Percentiles rank a stretch among this genome's conserved stretches.
phyloP scores from a whole-genome alignment of 305 asterid genomes.

The Ajuga reptans region DNA sequence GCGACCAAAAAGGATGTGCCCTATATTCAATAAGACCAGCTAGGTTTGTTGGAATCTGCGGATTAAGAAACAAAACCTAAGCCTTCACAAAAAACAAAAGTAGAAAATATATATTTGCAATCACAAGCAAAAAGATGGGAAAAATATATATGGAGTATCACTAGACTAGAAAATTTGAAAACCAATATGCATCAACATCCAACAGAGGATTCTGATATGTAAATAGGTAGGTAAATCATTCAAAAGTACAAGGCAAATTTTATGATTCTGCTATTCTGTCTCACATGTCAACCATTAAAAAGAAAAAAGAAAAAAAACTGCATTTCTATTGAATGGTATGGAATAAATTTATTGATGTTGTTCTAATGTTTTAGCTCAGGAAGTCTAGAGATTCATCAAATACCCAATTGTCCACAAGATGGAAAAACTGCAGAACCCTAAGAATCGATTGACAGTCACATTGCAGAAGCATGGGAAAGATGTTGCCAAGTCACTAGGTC shows the following conservation, averaged over 20 bases:
- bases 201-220: background rate
- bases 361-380: background rate
- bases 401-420: background rate
- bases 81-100: conserved; percentile 13
- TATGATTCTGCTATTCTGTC: background rate
- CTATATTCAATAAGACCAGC: conserved; percentile 87
- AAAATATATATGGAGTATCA: background rate
- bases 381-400: background rate
- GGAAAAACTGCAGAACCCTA: background rate
- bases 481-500: too few species aligned
- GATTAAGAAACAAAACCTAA: conserved; percentile 8
- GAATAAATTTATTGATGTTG: background rate
- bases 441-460: background rate
- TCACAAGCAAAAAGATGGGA: conserved; percentile 4
- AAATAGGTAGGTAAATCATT: background rate
- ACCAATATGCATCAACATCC: background rate
- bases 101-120: background rate
- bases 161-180: too few species aligned
- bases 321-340: background rate
- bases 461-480: too few species aligned
- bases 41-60: conserved; percentile 82
- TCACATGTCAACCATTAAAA: background rate
- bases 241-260: background rate
- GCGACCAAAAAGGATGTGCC: conserved; percentile 98
- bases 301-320: too few species aligned